These are phyloP conservation scores for Ceratocystis ficicola DNA, from an alignment of 2,329 filamentous ascomycete species.

Conservation along the genomic window DNA sequence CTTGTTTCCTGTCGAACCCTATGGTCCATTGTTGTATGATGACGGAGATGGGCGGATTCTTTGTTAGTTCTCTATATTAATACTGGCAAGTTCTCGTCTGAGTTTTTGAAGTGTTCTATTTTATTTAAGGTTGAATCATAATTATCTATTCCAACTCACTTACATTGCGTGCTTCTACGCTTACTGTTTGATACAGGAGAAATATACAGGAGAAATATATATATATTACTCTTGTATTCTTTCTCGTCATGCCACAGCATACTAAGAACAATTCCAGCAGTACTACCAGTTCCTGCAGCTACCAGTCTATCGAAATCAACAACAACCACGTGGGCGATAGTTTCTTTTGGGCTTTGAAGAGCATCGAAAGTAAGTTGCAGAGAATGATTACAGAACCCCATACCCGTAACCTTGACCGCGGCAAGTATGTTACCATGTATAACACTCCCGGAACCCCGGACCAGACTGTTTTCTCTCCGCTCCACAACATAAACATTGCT, in stretches of 20 bases:
- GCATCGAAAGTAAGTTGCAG: background rate
- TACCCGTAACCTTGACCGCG: constrained; percentile 2
- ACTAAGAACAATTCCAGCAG: background rate
- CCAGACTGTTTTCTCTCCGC: background rate
- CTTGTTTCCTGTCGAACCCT: background rate
- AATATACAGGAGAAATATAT: background rate
- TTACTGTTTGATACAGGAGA: constrained; percentile 11
- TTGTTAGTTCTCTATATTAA: background rate
- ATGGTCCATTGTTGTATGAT: background rate
- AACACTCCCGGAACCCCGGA: background rate
- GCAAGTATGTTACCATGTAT: background rate
- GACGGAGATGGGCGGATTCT: background rate
- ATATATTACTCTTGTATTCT: background rate
- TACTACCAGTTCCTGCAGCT: background rate
- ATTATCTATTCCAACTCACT: background rate
- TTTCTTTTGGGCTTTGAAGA: background rate
- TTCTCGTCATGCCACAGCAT: background rate
- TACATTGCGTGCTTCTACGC: background rate
- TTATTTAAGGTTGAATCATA: background rate
- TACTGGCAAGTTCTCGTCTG: background rate
- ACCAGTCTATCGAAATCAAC: background rate
- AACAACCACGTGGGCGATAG: background rate
- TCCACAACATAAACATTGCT: background rate
- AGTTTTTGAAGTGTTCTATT: background rate
- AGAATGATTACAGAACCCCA: background rate